Conservation (phyloP, 345 rosid genomes). For the Pugionium dolabratum region DNA sequence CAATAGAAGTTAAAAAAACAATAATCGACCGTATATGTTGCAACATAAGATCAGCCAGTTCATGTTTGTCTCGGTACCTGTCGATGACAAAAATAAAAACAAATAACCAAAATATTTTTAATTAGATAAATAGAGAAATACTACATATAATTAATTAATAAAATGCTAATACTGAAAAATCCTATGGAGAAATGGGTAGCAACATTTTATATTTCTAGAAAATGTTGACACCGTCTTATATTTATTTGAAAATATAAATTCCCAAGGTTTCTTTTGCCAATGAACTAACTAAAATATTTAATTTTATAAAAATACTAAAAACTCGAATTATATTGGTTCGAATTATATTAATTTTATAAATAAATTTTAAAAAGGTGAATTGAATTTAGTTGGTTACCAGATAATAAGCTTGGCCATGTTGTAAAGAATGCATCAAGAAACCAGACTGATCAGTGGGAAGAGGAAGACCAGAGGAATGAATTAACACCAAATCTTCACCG, state of each 20-base stretch:
- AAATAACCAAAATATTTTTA: neutral
- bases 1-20: neutral
- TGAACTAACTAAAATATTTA: conserved; percentile 27
- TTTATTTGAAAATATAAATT: conserved; percentile 29
- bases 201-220: conserved; percentile 11
- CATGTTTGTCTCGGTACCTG: conserved; percentile 43
- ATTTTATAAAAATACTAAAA: neutral
- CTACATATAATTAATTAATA: neutral
- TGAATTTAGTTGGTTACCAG: conserved; percentile 52
- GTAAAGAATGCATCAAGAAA: conserved; percentile 65
- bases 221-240: conserved; percentile 14
- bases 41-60: conserved; percentile 21
- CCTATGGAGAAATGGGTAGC: conserved; percentile 3
- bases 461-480: conserved; percentile 79
- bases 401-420: conserved; percentile 88
- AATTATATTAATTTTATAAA: neutral
- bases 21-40: conserved; percentile 19
- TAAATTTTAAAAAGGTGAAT: neutral
- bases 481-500: conserved; percentile 65
- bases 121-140: neutral
- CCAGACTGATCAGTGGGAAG: conserved; percentile 78
- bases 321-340: conserved; percentile 6
- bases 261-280: conserved; percentile 26
- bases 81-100: conserved; percentile 14
- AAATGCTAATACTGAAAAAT: neutral